phyloP scores from a whole-genome alignment of 2,329 filamentous ascomycete genomes.

The Didymella segeticola region DNA sequence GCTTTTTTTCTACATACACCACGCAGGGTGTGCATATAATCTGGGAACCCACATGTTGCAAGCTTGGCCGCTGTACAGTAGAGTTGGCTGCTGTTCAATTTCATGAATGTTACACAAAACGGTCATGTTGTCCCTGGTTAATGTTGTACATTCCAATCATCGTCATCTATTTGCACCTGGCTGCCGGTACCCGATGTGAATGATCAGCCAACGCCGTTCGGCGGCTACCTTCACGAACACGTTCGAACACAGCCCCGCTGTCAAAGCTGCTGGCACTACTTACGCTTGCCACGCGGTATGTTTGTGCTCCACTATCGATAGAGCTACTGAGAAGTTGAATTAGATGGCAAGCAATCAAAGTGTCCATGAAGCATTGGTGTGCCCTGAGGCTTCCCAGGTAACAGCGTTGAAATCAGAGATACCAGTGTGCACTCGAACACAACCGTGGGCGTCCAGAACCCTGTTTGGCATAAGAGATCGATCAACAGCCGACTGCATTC shows the following conservation, averaged over 20 bases:
- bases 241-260: background rate
- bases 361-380: background rate
- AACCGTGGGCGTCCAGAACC: background rate
- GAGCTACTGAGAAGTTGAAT: background rate
- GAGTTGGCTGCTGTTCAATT: background rate
- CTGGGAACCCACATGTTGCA: background rate
- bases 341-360: background rate
- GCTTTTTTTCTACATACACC: background rate
- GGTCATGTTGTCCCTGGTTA: constrained; percentile 1
- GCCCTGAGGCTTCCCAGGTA: background rate
- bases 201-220: background rate
- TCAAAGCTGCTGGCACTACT: background rate
- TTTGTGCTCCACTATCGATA: background rate
- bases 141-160: constrained; percentile 17
- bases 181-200: background rate
- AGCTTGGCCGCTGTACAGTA: background rate
- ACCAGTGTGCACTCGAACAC: background rate
- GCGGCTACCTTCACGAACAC: background rate
- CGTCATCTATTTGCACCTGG: background rate
- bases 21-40: background rate
- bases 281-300: background rate
- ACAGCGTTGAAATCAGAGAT: background rate
- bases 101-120: constrained; percentile 4
- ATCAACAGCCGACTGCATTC: background rate
- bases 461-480: background rate